Evolutionary conservation across 257 asterid genomes (phyloP).

Genomic region (Linderniella brevidens): DNA sequence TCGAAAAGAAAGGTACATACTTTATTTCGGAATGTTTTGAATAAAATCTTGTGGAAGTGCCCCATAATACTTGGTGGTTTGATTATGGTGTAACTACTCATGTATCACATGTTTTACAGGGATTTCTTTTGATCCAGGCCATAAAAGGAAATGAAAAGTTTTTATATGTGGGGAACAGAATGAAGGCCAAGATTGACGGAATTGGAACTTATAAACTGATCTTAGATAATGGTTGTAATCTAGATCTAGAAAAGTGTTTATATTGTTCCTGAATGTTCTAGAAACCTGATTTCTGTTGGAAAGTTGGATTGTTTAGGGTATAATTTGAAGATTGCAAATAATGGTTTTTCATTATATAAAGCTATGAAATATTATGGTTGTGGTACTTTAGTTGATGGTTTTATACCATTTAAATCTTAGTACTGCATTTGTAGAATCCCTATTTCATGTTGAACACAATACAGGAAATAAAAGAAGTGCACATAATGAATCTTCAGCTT

Average conservation of each 20-base stretch:
- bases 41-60: background rate
- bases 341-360: too few species aligned
- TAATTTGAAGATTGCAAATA: too few species aligned
- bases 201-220: too few species aligned
- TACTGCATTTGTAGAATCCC: background rate
- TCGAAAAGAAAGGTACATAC: background rate
- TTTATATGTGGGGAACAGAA: background rate
- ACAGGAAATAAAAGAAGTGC: background rate
- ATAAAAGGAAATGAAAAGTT: background rate
- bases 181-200: too few species aligned
- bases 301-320: too few species aligned
- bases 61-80: constrained; percentile 2
- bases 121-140: background rate
- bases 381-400: background rate
- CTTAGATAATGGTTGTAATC: too few species aligned
- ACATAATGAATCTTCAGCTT: background rate
- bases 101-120: background rate
- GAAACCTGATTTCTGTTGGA: too few species aligned
- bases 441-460: background rate
- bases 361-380: background rate
- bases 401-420: background rate
- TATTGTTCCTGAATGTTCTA: too few species aligned
- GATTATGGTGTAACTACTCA: background rate
- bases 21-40: background rate
- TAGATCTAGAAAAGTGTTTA: too few species aligned